Percentiles rank a stretch among this genome's conserved stretches.
These are phyloP conservation scores for Apiospora marii DNA, from an alignment of 2,329 filamentous ascomycete genomes.

Conservation along the genomic window DNA sequence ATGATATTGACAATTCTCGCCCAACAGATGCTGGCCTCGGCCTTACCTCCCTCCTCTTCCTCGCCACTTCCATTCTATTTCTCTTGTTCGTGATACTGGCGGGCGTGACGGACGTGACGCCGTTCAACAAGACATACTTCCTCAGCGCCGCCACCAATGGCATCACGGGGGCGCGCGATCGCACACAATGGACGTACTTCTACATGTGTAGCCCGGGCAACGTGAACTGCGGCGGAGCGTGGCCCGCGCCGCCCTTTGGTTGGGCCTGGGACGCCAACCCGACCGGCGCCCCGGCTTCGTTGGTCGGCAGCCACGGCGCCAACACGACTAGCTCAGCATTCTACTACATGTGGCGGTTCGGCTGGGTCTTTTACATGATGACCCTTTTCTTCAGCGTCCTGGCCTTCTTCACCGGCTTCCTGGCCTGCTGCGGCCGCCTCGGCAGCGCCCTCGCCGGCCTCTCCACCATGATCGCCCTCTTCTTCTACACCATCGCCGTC, in stretches of 20 bases:
- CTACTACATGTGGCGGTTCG: constrained; percentile 89
- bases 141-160: constrained; percentile 78
- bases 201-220: constrained; percentile 75
- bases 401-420: constrained; percentile 72
- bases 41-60: constrained; percentile 45
- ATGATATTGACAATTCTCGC: neutral
- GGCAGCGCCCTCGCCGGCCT: constrained; percentile 72
- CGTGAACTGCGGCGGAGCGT: constrained; percentile 68
- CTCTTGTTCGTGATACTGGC: constrained; percentile 68
- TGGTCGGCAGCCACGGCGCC: constrained; percentile 62
- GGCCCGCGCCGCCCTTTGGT: constrained; percentile 73
- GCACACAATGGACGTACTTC: constrained; percentile 91
- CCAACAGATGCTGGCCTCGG: constrained; percentile 21
- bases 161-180: constrained; percentile 71
- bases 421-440: constrained; percentile 75
- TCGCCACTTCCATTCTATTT: constrained; percentile 60
- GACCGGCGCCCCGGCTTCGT: constrained; percentile 43
- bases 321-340: constrained; percentile 66
- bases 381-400: constrained; percentile 78
- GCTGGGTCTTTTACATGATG: constrained; percentile 91
- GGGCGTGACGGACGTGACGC: constrained; percentile 56
- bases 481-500: constrained; percentile 73
- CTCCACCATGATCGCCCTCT: constrained; percentile 65
- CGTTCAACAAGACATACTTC: constrained; percentile 83
- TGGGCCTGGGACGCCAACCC: constrained; percentile 69